Evolutionary conservation across 352 stramenopile species (phyloP), one percentile per base, ranked within the genome.

Genomic region (Globisporangium spiculum): DNA sequence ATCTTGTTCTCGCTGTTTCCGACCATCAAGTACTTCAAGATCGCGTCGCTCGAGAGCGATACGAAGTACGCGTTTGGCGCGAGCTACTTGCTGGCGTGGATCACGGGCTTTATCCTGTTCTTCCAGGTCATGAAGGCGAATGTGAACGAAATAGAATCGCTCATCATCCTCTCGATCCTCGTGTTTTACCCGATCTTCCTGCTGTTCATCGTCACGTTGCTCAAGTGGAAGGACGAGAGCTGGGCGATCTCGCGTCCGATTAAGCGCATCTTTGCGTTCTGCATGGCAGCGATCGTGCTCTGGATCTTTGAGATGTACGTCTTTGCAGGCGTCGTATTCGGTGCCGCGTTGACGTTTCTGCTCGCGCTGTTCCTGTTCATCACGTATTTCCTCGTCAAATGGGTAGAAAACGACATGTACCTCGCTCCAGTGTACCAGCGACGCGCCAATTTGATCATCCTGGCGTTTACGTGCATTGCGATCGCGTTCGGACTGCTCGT

Each of bases 231-330:
- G 27, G 88, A 96, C 65, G 83, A 86, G 16, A 71, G 81, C 30
- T 97, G 84, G 81, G 66, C 68, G 26, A 75, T 91, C 34, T 90
- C 84, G 4, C 78, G 76, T 0, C 69, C 73, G 18, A 72, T 90
- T 18, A 78, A 73, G 2, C 76, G 81, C 4, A 79, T 66, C 18
- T 61, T 89, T n/a, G 52, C 38, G 0, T 66, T 83, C 26, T 83
- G 76, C 61, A 44, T 69, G 14, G 67, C 53, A 2, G 66, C 73
- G 8, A 78, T 90, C 62, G 63, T 71, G 38, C n/a, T 95, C 3
- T 92, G 84, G 78, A 83, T 94, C 54, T 80, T 90, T 32, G 83
- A 94, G 68, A 87, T 94, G 74, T 95, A 91, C 60, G 65, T 94
- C 24, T 96, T 82, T 34, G 80, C 71, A 0, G 79, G 79, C 32